Conservation (phyloP, 2,329 filamentous ascomycete species). For the Trichoderma brevicompactum region DNA sequence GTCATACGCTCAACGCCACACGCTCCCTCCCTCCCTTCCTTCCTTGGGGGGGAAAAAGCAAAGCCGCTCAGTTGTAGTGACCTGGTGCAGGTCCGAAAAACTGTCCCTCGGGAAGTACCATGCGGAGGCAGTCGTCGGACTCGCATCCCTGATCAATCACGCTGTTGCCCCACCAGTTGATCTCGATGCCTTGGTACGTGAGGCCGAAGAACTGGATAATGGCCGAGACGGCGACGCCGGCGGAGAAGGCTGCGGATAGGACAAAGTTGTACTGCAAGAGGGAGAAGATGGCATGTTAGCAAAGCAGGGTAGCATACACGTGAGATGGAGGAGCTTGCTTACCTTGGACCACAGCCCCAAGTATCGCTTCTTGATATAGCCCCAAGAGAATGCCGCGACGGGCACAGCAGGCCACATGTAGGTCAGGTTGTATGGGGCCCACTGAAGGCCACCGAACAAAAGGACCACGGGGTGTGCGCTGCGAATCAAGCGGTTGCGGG, state of each 20-base stretch:
- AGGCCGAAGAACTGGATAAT: conserved; percentile 52
- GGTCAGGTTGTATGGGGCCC: conserved; percentile 51
- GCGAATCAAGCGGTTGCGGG: conserved; percentile 41
- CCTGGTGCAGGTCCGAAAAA: conserved; percentile 37
- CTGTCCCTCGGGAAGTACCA: conserved; percentile 34
- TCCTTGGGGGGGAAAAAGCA: neutral
- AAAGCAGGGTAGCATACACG: neutral
- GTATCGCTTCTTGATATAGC: conserved; percentile 51
- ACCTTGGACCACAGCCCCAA: conserved; percentile 55
- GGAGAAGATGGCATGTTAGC: neutral
- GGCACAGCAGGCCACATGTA: conserved; percentile 54
- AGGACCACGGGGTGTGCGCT: conserved; percentile 51
- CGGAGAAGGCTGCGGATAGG: conserved; percentile 48
- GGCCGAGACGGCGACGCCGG: conserved; percentile 48
- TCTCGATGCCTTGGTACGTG: conserved; percentile 35
- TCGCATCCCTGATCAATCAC: conserved; percentile 35
- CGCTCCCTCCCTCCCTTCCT: neutral
- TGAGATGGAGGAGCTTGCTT: neutral
- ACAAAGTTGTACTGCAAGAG: conserved; percentile 52
- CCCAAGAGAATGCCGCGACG: conserved; percentile 53
- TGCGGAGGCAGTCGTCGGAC: conserved; percentile 30
- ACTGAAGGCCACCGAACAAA: conserved; percentile 46
- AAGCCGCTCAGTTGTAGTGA: conserved; percentile 6
- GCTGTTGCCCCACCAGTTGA: conserved; percentile 53
- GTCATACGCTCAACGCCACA: neutral